These are phyloP conservation scores for Arabidopsis suecica DNA, from an alignment of 345 rosid genomes.

Conservation along the genomic window DNA sequence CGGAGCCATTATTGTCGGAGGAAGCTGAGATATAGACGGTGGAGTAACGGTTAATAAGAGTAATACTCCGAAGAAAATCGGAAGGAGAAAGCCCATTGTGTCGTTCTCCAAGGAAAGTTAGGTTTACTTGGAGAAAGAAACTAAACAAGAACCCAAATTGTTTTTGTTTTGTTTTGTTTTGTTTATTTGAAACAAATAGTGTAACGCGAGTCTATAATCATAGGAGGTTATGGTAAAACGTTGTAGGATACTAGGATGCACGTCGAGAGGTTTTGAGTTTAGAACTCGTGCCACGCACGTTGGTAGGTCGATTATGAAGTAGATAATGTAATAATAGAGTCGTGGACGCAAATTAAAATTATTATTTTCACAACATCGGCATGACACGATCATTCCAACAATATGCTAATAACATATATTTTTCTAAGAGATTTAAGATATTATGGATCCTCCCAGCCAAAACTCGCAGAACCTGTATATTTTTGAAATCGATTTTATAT, in stretches of 20 bases:
- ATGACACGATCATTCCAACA: conserved; percentile 38
- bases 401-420: conserved; percentile 5
- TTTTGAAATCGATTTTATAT: not conserved
- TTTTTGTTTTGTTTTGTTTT: not conserved
- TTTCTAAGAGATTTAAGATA: not conserved
- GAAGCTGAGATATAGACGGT: conserved; percentile 52
- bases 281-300: conserved; percentile 42
- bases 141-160: conserved; percentile 1
- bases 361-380: conserved; percentile 25
- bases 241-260: conserved; percentile 42
- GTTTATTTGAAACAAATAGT: not conserved
- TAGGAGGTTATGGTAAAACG: conserved; percentile 27
- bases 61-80: conserved; percentile 33
- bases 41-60: conserved; percentile 38
- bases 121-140: not conserved
- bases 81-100: conserved; percentile 30
- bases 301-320: conserved; percentile 29
- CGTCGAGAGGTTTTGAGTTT: conserved; percentile 36
- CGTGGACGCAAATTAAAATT: conserved; percentile 37
- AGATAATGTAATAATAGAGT: conserved; percentile 21
- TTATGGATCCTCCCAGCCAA: not conserved
- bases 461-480: not conserved
- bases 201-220: conserved; percentile 27
- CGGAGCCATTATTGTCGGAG: conserved; percentile 29
- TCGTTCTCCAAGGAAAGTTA: not conserved